phyloP scores from a whole-genome alignment of 176 grass and related monocot species.

The Carex parvula region DNA sequence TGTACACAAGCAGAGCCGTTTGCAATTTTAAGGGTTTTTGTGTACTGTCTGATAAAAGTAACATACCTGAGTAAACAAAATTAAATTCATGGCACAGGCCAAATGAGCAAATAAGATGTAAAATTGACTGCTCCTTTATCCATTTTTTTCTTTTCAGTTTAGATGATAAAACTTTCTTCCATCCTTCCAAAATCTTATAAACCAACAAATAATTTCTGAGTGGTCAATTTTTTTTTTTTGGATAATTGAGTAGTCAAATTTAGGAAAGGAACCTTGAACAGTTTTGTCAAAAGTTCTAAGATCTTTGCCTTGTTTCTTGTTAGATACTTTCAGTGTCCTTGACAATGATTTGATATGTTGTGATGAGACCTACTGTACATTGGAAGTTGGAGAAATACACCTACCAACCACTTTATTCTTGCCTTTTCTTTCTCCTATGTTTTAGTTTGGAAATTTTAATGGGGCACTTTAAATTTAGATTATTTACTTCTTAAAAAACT shows the following conservation, averaged over 20 bases:
- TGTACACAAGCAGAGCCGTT: background rate
- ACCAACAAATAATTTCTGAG: background rate
- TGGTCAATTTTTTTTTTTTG: too few species aligned
- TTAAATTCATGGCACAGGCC: background rate
- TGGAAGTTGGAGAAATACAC: background rate
- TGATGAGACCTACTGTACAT: constrained; percentile 16
- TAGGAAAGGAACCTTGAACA: constrained; percentile 13
- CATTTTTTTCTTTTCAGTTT: constrained; percentile 7
- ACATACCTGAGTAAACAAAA: background rate
- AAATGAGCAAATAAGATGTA: background rate
- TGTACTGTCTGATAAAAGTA: background rate
- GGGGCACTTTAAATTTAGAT: background rate
- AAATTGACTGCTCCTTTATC: background rate
- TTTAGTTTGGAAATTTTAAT: background rate
- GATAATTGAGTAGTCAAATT: constrained; percentile 15
- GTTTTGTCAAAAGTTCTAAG: constrained; percentile 26
- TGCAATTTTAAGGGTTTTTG: background rate
- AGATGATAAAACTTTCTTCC: background rate
- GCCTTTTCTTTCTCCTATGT: constrained; percentile 46
- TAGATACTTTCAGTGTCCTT: constrained; percentile 21
- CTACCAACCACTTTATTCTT: constrained; percentile 24
- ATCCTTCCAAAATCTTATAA: constrained; percentile 3
- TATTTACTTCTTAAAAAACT: background rate
- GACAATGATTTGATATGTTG: constrained; percentile 10
- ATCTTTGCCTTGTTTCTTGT: constrained; percentile 25